Base-by-base conservation (phyloP, 441 rosid genomes). In the Flueggea neowawraea region DNA sequence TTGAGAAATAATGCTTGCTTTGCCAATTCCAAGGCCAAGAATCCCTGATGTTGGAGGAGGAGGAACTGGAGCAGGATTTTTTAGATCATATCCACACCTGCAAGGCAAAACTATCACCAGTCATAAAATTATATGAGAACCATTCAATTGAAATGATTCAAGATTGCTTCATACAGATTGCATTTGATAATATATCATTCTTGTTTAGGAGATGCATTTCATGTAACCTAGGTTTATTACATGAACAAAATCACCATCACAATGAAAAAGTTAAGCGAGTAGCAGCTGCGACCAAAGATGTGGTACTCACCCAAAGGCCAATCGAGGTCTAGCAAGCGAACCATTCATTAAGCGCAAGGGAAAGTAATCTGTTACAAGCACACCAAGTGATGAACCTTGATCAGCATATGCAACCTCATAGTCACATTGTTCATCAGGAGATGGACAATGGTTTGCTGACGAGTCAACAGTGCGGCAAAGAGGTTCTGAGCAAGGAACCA, bases 31-130 rank as follows among this genome's bases (percentile, higher is more conserved):
- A 53, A 95, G 97, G 28, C 98, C 98, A 32, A 95, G 81, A 53
- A 91, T 85, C 58, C 98, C 99, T 0, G 81, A 75, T 7, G 89
- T 87, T 54, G 91, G 89, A 45, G 90, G 64, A 58, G n/a, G n/a
- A 77, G 86, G 76, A 53, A 48, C 41, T 0, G 82, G 77, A 8
- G 77, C 60, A 11, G 88, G 91, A 43, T 87, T 80, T n/a, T 71
- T 52, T 67, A 84, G 96, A 83, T 91, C 90, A 52, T 95, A 91
- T 55, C 98, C 99, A 6, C 99, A 89, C 61, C 97, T 95, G 76
- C 63, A 5, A 65, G 36, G 63, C 16, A 60, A 64, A 56, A 65
- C 5, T 33, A 65, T 47, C 57, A 70, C 50, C 32, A 52, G 15
- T 16, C 60, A 60, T 39, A 56, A 11, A 15, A 4, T 22, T 22